These are phyloP conservation scores for Globisporangium viniferum DNA, from an alignment of 352 stramenopile species.

Conservation along the genomic window DNA sequence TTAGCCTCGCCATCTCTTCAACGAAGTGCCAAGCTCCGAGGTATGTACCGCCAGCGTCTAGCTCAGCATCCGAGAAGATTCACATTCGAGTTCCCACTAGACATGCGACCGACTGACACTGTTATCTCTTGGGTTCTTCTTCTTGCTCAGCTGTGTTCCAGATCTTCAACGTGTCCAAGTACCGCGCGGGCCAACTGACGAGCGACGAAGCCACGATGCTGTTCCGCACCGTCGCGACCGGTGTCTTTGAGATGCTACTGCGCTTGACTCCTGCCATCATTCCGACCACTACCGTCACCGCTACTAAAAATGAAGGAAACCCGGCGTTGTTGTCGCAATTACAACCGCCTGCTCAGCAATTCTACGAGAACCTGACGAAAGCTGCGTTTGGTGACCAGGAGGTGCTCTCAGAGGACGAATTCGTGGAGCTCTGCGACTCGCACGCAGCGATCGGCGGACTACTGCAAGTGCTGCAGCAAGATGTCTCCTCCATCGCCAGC, in stretches of 20 bases:
- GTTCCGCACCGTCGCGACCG: slow-evolving; percentile 20
- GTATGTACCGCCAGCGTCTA: slow-evolving; percentile 1
- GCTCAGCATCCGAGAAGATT: too few species aligned
- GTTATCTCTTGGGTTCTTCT: too few species aligned
- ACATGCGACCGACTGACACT: too few species aligned
- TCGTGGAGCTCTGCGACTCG: slow-evolving; percentile 16
- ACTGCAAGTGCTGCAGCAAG: slow-evolving; percentile 1
- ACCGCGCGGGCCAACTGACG: slow-evolving; percentile 24
- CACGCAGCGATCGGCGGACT: slow-evolving; percentile 18
- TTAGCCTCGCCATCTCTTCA: slow-evolving; percentile 21
- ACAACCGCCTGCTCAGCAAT: not conserved
- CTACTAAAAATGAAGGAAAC: not conserved
- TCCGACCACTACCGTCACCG: not conserved
- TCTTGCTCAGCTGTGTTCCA: slow-evolving; percentile 24
- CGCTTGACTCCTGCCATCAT: not conserved
- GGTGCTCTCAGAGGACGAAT: slow-evolving; percentile 20
- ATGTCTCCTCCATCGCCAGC: not conserved
- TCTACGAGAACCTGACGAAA: slow-evolving; percentile 32
- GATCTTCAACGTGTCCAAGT: slow-evolving; percentile 31
- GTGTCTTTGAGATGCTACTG: slow-evolving; percentile 15
- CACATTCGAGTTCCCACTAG: not conserved
- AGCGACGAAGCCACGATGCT: slow-evolving; percentile 33
- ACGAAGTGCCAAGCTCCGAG: slow-evolving; percentile 19
- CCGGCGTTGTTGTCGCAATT: too few species aligned
- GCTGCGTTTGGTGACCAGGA: slow-evolving; percentile 26